Conservation (phyloP, 192 early-diverging fungal genomes). For the Coemansia asiatica region DNA sequence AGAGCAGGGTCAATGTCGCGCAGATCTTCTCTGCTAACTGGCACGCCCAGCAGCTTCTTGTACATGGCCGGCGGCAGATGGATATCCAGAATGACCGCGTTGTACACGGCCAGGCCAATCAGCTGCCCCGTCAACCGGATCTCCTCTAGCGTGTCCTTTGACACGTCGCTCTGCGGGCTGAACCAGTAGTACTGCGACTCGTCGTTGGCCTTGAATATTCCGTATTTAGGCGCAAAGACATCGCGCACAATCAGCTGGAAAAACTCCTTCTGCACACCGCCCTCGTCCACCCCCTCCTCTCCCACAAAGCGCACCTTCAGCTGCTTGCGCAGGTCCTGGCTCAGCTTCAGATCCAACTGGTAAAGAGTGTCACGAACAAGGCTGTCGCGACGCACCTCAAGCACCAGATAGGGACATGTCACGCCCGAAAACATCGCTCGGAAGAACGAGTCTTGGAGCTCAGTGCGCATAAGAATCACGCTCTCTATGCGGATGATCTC, state of each 20-base stretch:
- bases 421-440: constrained; percentile 74
- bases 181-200: constrained; percentile 87
- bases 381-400: constrained; percentile 70
- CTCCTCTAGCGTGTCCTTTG: constrained; percentile 65
- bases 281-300: constrained; percentile 92
- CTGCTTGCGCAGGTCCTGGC: constrained; percentile 87
- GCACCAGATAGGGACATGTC: constrained; percentile 70
- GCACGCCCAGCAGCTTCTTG: constrained; percentile 78
- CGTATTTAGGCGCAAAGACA: constrained; percentile 83
- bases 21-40: constrained; percentile 72
- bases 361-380: constrained; percentile 69
- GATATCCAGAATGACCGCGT: constrained; percentile 87
- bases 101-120: constrained; percentile 90
- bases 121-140: constrained; percentile 85
- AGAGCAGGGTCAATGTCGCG: constrained; percentile 73
- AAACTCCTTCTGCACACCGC: constrained; percentile 94
- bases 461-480: constrained; percentile 65
- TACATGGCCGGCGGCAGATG: constrained; percentile 85
- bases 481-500: constrained; percentile 74
- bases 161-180: constrained; percentile 56
- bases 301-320: constrained; percentile 87
- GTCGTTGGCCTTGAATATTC: constrained; percentile 78
- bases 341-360: constrained; percentile 76
- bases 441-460: constrained; percentile 76
- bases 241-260: constrained; percentile 87